These are phyloP conservation scores for Botryosphaeria dothidea DNA, from an alignment of 2,329 filamentous ascomycete genomes.

Conservation along the genomic window DNA sequence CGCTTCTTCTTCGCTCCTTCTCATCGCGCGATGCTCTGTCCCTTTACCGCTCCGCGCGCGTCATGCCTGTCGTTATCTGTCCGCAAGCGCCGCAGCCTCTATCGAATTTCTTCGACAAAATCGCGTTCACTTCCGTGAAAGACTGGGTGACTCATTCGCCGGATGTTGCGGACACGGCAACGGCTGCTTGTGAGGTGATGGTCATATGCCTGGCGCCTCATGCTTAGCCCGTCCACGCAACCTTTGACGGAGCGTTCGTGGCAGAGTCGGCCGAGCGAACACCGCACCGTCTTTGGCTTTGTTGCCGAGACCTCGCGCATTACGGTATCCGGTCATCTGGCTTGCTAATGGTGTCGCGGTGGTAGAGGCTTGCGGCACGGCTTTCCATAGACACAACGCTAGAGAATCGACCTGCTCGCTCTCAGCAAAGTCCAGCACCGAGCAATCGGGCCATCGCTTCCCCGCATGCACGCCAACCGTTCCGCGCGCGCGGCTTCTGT, in stretches of 20 bases:
- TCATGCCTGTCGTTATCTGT: not conserved
- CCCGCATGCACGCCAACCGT: not conserved
- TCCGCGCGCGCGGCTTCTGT: not conserved
- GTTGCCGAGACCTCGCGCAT: not conserved
- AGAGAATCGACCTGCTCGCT: not conserved
- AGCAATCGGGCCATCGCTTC: not conserved
- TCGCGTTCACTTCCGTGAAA: not conserved
- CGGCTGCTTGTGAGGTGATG: not conserved
- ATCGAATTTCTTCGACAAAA: not conserved
- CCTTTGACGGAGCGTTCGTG: not conserved
- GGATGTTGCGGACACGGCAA: not conserved
- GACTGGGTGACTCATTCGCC: not conserved
- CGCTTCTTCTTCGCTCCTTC: not conserved
- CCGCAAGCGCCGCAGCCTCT: not conserved
- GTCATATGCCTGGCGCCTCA: not conserved
- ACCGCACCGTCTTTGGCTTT: not conserved
- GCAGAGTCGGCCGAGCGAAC: not conserved
- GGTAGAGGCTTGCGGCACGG: slow-evolving; percentile 5
- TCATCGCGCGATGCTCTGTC: not conserved
- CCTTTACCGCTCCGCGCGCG: not conserved
- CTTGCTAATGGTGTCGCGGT: not conserved
- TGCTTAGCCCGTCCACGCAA: not conserved
- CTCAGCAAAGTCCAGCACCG: not conserved
- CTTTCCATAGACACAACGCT: not conserved
- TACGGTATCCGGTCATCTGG: not conserved